Base-by-base conservation (phyloP, 2,329 filamentous ascomycete species). In the Huntiella abstrusa region DNA sequence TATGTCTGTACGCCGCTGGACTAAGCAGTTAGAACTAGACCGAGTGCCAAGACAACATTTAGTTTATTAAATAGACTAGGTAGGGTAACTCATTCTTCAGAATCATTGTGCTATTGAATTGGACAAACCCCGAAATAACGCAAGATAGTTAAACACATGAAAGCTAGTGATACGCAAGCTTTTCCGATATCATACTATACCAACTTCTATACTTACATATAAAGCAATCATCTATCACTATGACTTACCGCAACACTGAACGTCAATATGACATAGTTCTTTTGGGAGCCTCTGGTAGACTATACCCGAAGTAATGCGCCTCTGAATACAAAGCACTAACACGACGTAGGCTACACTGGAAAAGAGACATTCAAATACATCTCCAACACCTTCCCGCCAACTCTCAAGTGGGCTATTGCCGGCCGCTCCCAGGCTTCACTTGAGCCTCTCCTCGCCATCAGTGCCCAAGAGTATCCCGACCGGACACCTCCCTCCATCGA, bases 321-420 rank as follows among this genome's bases (percentile, higher is more conserved):
- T 42, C 13, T 41, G 15, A 22, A 38, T 41, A 49, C 35, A 28
- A 19, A 33, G 13, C 11, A 4, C 12, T 41, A 10, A 19, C 19
- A 13, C 10, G 4, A 5, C 7, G 28, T 71, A 58, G 87, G 87
- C 22, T 94, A 92, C 62, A 95, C 87, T 0, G 87, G 87, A 35
- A 78, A 75, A 53, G 69, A 82, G 53, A 77, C 77, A 2, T 78
- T 79, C 22, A 78, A 92, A 59, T 76, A 91, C 60, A 80, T 94
- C 55, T 69, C 76, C 45, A 69, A 69, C 11, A 64, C 73, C 52
- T 66, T 85, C 1, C 81, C 86, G 0, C 83, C 80, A 13, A 73
- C 84, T 58, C 60, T 93, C 51, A 85, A 76, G 65, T 95, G 87
- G 87, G 87, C 84, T 11, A 67, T 95, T 47, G 83, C 85, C 40